phyloP scores from a whole-genome alignment of 2,329 filamentous ascomycete species.

The Arachnopeziza araneosa region DNA sequence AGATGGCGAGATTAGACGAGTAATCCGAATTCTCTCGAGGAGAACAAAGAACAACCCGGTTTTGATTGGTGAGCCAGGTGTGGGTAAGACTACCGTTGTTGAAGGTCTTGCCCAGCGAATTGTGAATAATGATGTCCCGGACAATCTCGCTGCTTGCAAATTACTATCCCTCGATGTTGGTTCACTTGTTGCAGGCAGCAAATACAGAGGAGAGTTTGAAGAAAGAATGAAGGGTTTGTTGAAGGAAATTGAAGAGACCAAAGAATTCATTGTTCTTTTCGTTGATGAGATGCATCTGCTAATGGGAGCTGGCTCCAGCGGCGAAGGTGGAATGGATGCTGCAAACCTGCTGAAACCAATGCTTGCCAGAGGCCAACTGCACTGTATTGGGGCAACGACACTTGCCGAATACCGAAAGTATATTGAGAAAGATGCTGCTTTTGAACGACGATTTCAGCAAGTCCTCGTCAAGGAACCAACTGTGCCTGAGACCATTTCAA shows the following conservation, averaged over 20 bases:
- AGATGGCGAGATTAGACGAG: slow-evolving; percentile 90
- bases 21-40: slow-evolving; percentile 85
- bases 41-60: slow-evolving; percentile 99
- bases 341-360: slow-evolving; percentile 97
- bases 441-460: slow-evolving; percentile 97
- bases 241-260: slow-evolving; percentile 91
- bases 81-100: slow-evolving; percentile 96
- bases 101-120: slow-evolving; percentile 94
- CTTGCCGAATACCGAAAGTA: slow-evolving; percentile 96
- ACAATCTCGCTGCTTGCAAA: slow-evolving; percentile 90
- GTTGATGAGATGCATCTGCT: slow-evolving; percentile 98
- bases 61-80: slow-evolving; percentile 94
- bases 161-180: slow-evolving; percentile 93
- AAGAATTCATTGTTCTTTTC: slow-evolving; percentile 95
- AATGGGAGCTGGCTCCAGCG: slow-evolving; percentile 92
- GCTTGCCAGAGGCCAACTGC: slow-evolving; percentile 91
- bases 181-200: slow-evolving; percentile 91
- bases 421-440: slow-evolving; percentile 96
- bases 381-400: slow-evolving; percentile 97
- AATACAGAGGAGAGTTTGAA: slow-evolving; percentile 97
- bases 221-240: slow-evolving; percentile 98
- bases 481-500: slow-evolving; percentile 87
- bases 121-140: slow-evolving; percentile 92
- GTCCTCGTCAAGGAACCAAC: slow-evolving; percentile 93
- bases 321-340: slow-evolving; percentile 97